Evolutionary conservation across 768 basidiomycete genomes (phyloP).

Genomic region (Harrya chromipes): DNA sequence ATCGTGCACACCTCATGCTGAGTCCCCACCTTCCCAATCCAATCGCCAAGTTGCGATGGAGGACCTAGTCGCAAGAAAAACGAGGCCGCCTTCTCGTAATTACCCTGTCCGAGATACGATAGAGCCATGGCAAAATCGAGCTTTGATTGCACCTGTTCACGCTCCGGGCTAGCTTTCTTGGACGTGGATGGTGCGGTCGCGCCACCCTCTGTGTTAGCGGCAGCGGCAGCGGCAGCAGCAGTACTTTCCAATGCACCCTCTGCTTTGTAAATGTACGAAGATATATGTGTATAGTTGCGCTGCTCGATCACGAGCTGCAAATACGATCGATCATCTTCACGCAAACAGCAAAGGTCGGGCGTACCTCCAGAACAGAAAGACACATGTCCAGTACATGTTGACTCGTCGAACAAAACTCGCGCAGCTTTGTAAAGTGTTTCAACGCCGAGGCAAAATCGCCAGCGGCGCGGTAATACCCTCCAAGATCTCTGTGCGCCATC

Average conservation of each 20-base stretch:
- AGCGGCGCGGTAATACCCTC: slow-evolving; percentile 66
- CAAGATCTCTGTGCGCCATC: slow-evolving; percentile 92
- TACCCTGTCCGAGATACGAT: slow-evolving; percentile 64
- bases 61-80: slow-evolving; percentile 68
- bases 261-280: slow-evolving; percentile 96
- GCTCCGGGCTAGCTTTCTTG: slow-evolving; percentile 49
- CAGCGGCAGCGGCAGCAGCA: slow-evolving; percentile 32
- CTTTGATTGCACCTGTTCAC: slow-evolving; percentile 69
- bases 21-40: slow-evolving; percentile 62
- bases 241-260: slow-evolving; percentile 81
- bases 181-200: slow-evolving; percentile 22
- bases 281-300: slow-evolving; percentile 79
- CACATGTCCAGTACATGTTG: slow-evolving; percentile 95
- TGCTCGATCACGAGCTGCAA: slow-evolving; percentile 79
- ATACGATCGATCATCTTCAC: background rate
- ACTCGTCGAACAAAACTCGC: slow-evolving; percentile 89
- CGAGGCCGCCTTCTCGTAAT: slow-evolving; percentile 79
- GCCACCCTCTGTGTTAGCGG: slow-evolving; percentile 26
- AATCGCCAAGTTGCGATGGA: slow-evolving; percentile 66
- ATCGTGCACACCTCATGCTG: background rate
- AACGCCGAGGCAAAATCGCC: slow-evolving; percentile 73
- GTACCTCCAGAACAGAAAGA: slow-evolving; percentile 74
- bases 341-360: background rate
- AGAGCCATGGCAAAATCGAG: slow-evolving; percentile 81
- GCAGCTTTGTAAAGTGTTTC: slow-evolving; percentile 84